A percentile compares a stretch with the other conserved stretches of the same genome.
Conservation (phyloP, 441 rosid genomes). For the Sinapis alba region DNA sequence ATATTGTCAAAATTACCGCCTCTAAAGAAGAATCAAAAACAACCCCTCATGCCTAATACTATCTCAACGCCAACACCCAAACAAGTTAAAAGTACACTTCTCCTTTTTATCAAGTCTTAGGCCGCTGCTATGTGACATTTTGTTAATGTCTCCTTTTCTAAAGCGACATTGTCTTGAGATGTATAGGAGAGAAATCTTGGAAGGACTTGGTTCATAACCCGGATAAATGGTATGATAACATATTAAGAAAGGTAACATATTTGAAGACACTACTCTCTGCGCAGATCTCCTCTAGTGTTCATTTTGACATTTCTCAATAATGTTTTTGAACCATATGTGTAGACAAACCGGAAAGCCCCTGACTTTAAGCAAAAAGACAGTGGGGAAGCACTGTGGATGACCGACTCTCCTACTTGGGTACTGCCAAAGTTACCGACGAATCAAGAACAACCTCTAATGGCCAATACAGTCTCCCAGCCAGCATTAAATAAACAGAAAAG, state of each 20-base stretch:
- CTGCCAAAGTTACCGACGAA: conserved; percentile 49
- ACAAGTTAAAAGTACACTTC: conserved; percentile 44
- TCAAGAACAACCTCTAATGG: conserved; percentile 18
- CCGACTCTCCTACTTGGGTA: conserved; percentile 56
- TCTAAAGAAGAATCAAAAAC: conserved; percentile 32
- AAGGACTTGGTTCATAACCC: conserved; percentile 39
- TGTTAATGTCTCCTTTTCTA: conserved; percentile 3
- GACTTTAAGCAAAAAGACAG: conserved; percentile 72
- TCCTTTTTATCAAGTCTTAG: conserved; percentile 1
- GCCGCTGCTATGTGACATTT: neutral
- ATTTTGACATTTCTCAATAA: neutral
- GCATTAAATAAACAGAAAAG: neutral
- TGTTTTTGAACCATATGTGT: neutral
- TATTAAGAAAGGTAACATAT: conserved; percentile 31
- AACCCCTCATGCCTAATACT: neutral
- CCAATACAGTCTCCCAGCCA: conserved; percentile 21
- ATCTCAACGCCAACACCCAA: conserved; percentile 22
- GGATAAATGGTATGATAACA: conserved; percentile 39
- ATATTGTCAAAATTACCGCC: conserved; percentile 57
- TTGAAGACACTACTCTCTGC: neutral
- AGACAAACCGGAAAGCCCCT: conserved; percentile 52
- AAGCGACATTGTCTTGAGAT: neutral
- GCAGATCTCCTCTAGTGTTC: neutral
- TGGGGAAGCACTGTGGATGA: conserved; percentile 60
- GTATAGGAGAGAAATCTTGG: conserved; percentile 43